Evolutionary conservation across 768 basidiomycete genomes (phyloP).

Genomic region (Erythrobasidium yunnanense): DNA sequence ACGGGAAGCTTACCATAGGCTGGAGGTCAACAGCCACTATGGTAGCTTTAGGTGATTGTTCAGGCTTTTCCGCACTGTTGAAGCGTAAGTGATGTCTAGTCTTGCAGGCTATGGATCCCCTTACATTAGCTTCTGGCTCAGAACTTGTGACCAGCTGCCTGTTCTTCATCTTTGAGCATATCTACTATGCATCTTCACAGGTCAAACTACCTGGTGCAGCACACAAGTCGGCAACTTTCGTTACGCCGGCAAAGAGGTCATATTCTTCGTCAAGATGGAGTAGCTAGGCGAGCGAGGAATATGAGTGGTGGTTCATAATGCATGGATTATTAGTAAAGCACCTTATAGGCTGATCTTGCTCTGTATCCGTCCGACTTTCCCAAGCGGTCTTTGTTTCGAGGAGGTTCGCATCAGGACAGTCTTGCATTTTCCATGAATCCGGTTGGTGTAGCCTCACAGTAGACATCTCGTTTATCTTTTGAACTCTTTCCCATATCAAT

Average conservation of each 20-base stretch:
- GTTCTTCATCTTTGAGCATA: conserved; percentile 1
- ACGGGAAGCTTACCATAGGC: conserved; percentile 38
- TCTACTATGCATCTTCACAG: neutral
- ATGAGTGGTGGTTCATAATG: neutral
- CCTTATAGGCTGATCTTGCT: conserved; percentile 41
- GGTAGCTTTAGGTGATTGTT: conserved; percentile 27
- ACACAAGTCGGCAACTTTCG: conserved; percentile 39
- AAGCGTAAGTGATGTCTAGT: neutral
- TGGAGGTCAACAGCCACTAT: conserved; percentile 43
- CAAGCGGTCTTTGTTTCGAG: conserved; percentile 9
- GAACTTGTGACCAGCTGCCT: conserved; percentile 44
- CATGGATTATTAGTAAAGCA: neutral
- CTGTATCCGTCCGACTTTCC: conserved; percentile 36
- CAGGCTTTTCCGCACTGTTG: conserved; percentile 25
- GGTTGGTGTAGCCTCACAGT: neutral
- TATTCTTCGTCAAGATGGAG: conserved; percentile 41
- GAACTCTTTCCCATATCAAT: conserved; percentile 16
- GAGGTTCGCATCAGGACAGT: neutral
- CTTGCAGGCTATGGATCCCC: neutral
- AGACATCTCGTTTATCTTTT: conserved; percentile 29
- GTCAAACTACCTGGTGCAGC: conserved; percentile 37
- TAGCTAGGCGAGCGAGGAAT: conserved; percentile 27
- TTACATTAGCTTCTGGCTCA: conserved; percentile 41
- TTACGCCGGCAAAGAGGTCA: conserved; percentile 36
- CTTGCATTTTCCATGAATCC: neutral